Conservation (phyloP, 805 yeast species). For the Candida silvatica region DNA sequence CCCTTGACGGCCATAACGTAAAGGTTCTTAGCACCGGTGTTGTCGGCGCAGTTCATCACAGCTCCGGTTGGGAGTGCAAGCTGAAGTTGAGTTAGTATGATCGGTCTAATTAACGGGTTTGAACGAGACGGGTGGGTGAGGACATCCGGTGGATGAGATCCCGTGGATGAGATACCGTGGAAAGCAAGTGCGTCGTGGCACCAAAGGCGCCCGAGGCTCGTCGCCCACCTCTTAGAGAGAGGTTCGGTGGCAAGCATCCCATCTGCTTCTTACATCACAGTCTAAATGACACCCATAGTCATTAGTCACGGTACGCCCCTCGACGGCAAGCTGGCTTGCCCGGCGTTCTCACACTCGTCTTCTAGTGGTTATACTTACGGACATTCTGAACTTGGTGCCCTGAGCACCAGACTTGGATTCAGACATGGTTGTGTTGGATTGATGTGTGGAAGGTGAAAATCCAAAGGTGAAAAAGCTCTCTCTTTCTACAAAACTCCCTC, state of each 20-base stretch:
- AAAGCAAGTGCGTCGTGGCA: too few relatives aligned
- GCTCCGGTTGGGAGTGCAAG: conserved; percentile 99
- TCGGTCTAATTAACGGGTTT: not conserved
- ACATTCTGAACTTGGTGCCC: conserved; percentile 99
- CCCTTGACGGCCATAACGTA: conserved; percentile 99
- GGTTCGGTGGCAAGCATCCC: too few relatives aligned
- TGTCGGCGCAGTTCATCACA: conserved; percentile 99
- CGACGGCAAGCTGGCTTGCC: not conserved
- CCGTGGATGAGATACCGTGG: too few relatives aligned
- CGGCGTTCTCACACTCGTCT: not conserved
- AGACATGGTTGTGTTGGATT: not conserved
- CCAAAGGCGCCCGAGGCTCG: too few relatives aligned
- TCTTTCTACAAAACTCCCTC: too few relatives aligned
- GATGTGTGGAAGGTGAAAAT: too few relatives aligned
- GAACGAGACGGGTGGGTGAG: not conserved
- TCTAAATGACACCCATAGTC: too few relatives aligned
- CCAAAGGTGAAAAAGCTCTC: too few relatives aligned
- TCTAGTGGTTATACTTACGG: conserved; percentile 54
- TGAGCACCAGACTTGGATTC: conserved; percentile 69
- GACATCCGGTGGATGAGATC: not conserved
- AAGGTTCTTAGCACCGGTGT: conserved; percentile 99
- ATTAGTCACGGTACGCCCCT: too few relatives aligned
- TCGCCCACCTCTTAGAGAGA: too few relatives aligned
- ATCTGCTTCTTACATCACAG: too few relatives aligned
- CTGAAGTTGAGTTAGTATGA: conserved; percentile 29